phyloP scores from a whole-genome alignment of 1,284 basidiomycete species.

The Cutaneotrichosporon dermatis region DNA sequence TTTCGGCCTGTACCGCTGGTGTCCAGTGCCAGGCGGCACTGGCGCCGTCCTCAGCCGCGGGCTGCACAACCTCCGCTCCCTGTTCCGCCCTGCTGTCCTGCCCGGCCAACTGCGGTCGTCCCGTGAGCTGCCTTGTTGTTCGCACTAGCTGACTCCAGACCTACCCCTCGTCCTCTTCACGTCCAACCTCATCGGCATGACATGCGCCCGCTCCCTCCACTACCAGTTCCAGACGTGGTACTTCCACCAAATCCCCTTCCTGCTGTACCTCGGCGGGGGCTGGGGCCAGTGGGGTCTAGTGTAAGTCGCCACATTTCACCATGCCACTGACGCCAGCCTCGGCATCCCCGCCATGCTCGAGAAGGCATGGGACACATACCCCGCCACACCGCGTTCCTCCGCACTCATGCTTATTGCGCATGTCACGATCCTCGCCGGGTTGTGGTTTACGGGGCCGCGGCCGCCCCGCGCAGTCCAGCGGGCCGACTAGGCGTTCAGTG shows the following conservation, averaged over 20 bases:
- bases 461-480: not conserved
- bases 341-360: slow-evolving; percentile 63
- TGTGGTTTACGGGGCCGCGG: slow-evolving; percentile 34
- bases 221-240: slow-evolving; percentile 99
- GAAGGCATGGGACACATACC: slow-evolving; percentile 82
- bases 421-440: slow-evolving; percentile 57
- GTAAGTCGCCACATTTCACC: too few relatives aligned
- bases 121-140: slow-evolving; percentile 20
- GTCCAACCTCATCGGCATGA: slow-evolving; percentile 84
- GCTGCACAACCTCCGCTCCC: slow-evolving; percentile 39
- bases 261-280: slow-evolving; percentile 51
- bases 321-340: slow-evolving; percentile 53
- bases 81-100: slow-evolving; percentile 17
- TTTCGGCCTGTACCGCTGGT: slow-evolving; percentile 74
- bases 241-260: slow-evolving; percentile 82
- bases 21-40: slow-evolving; percentile 60
- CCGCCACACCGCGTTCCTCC: slow-evolving; percentile 71
- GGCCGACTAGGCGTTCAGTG: too few relatives aligned
- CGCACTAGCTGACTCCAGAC: slow-evolving; percentile 53
- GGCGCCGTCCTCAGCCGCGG: slow-evolving; percentile 57
- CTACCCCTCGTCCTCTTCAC: slow-evolving; percentile 78
- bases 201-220: slow-evolving; percentile 91
- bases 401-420: slow-evolving; percentile 60
- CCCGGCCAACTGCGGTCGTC: slow-evolving; percentile 16
- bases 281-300: slow-evolving; percentile 19